Evolutionary conservation across 1,139 yeast genomes (phyloP), one percentile per base, ranked within the genome.

Genomic region (Komagataea norvegica): DNA sequence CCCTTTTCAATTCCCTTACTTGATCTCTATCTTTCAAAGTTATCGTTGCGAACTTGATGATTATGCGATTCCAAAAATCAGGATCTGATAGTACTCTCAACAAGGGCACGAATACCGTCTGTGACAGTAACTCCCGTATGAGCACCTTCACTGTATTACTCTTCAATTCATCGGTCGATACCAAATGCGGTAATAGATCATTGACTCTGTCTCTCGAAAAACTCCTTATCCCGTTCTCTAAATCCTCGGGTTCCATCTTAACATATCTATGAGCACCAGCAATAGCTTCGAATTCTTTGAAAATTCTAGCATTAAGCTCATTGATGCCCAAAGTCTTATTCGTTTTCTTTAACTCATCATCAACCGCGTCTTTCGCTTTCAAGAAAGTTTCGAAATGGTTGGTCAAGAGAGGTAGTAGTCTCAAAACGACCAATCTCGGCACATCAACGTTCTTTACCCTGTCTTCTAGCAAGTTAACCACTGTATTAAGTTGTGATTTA

Each of bases 21-120:
- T 85, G 88, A 28, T 74, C 75, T 44, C 89, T 68, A 51, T 87
- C 93, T 45, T 78, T 79, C 52, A 89, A 65, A 19, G 81, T 74
- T 23, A 73, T 75, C 1, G 87, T 82, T 3, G 85, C 74, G 4
- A 73, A 57, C 37, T 74, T 72, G 6, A 79, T 78, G 15, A 87
- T 69, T 36, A 70, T 55, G 39, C 76, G 70, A 55, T 88, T 89
- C 74, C 82, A 82, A 45, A 78, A 83, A 55, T 87, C 95, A 1
- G 91, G 76, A 41, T 84, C 91, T 0, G 82, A 65, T 1, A 83
- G 51, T 65, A 81, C 71, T 17, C 65, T 59, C 20, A 84, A 53
- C 0, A 81, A 55, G 0, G 85, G 83, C n/a, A 58, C 56, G 6
- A 79, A 38, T 0, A 79, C 70, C 35, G 74, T 71, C 25, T 78